phyloP scores from a whole-genome alignment of 225 moss, liverwort and hornwort species.

The Neckera pumila region DNA sequence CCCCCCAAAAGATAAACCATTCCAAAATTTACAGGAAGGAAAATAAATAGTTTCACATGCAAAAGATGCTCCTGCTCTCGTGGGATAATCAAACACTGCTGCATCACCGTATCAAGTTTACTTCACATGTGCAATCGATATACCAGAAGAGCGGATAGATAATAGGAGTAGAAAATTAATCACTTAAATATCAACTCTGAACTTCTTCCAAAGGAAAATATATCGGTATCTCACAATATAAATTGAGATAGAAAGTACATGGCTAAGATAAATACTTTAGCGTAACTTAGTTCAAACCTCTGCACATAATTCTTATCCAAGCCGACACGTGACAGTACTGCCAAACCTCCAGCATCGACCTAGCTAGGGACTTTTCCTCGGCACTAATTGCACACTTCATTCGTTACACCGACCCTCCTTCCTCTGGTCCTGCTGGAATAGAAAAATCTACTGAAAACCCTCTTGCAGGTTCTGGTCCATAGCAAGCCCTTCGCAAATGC shows the following conservation, averaged over 20 bases:
- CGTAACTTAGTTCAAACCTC: background rate
- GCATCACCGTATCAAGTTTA: background rate
- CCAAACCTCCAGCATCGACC: background rate
- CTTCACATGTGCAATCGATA: background rate
- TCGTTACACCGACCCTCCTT: no score
- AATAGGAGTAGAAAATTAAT: background rate
- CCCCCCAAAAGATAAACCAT: no score
- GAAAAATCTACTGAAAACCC: background rate
- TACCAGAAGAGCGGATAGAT: background rate
- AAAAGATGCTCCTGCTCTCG: background rate
- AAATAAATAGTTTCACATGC: no score
- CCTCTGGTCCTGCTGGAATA: background rate
- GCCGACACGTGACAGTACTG: background rate
- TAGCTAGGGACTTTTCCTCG: background rate
- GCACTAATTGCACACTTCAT: background rate
- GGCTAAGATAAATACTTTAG: no score
- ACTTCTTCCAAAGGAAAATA: background rate
- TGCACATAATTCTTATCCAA: background rate
- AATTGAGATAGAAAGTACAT: background rate
- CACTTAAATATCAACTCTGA: background rate
- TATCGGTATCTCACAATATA: background rate
- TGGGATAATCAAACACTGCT: background rate
- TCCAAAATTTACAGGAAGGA: no score
- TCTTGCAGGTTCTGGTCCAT: background rate
- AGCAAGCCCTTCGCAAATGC: background rate